Conservation (phyloP, 2,329 filamentous ascomycete species). For the Hypoxylon sp. region DNA sequence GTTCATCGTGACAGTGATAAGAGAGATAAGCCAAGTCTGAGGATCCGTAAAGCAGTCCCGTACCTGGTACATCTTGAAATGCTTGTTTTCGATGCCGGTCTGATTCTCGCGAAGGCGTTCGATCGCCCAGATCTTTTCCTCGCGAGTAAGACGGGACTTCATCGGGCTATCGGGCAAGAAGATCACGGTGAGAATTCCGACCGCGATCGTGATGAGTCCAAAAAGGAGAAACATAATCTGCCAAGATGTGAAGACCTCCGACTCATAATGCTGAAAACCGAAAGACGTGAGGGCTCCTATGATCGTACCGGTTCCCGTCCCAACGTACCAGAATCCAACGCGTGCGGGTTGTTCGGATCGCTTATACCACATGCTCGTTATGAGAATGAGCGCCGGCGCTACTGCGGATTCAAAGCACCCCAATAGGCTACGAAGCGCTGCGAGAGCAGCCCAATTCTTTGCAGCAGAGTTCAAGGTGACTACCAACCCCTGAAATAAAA, state of each 20-base stretch:
- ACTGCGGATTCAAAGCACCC: slow-evolving; percentile 67
- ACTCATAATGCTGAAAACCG: slow-evolving; percentile 63
- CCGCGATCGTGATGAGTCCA: slow-evolving; percentile 52
- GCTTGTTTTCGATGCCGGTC: slow-evolving; percentile 49
- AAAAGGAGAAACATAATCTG: slow-evolving; percentile 64
- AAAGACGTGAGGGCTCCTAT: slow-evolving; percentile 57
- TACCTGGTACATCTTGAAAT: slow-evolving; percentile 46
- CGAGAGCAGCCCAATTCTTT: slow-evolving; percentile 63
- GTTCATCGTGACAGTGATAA: slow-evolving; percentile 43
- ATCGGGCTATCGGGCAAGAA: slow-evolving; percentile 48
- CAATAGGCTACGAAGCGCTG: slow-evolving; percentile 63
- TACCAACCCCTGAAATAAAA: slow-evolving; percentile 53
- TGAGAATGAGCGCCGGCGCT: slow-evolving; percentile 65
- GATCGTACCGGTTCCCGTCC: slow-evolving; percentile 57
- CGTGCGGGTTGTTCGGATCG: slow-evolving; percentile 68
- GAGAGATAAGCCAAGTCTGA: slow-evolving; percentile 44
- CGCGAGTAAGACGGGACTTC: slow-evolving; percentile 43
- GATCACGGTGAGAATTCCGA: slow-evolving; percentile 40
- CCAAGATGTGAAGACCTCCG: slow-evolving; percentile 59
- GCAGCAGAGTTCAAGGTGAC: slow-evolving; percentile 62
- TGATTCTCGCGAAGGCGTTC: slow-evolving; percentile 47
- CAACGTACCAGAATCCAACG: slow-evolving; percentile 71
- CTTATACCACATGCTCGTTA: slow-evolving; percentile 68
- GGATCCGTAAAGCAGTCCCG: slow-evolving; percentile 45
- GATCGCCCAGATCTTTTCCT: slow-evolving; percentile 46